These are phyloP conservation scores for Solanum rostratum DNA, from an alignment of 257 asterid genomes.

Conservation along the genomic window DNA sequence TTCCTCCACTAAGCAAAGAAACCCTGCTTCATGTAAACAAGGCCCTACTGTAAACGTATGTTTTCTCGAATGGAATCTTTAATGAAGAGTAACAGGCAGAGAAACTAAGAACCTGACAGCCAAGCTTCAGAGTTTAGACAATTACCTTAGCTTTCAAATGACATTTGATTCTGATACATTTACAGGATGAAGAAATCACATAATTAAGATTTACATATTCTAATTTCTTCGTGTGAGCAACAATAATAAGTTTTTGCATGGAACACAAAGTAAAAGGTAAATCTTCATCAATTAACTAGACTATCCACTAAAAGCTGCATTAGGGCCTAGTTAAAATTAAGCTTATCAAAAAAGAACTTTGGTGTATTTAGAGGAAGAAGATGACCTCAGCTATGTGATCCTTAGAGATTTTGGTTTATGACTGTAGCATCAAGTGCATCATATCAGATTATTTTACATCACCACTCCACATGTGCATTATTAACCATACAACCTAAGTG, in stretches of 20 bases:
- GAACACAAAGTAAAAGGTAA: neutral
- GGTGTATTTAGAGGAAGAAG: neutral
- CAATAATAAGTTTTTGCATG: neutral
- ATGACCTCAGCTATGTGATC: neutral
- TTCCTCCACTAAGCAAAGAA: neutral
- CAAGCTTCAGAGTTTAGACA: neutral
- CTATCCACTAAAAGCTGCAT: neutral
- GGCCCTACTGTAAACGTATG: neutral
- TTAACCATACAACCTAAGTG: neutral
- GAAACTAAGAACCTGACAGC: neutral
- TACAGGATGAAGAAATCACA: neutral
- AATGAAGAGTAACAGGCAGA: neutral
- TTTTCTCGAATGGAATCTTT: neutral
- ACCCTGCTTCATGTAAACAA: neutral
- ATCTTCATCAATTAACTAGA: neutral
- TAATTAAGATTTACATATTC: neutral
- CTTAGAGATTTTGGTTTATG: neutral
- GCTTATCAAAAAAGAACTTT: neutral
- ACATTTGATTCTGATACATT: neutral
- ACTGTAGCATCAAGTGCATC: neutral
- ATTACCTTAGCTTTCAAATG: neutral
- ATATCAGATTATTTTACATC: neutral
- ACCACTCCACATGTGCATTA: neutral
- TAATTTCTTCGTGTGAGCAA: neutral
- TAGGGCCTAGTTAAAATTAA: neutral